phyloP scores from a whole-genome alignment of 768 basidiomycete species.

The Psilocybe cubensis region DNA sequence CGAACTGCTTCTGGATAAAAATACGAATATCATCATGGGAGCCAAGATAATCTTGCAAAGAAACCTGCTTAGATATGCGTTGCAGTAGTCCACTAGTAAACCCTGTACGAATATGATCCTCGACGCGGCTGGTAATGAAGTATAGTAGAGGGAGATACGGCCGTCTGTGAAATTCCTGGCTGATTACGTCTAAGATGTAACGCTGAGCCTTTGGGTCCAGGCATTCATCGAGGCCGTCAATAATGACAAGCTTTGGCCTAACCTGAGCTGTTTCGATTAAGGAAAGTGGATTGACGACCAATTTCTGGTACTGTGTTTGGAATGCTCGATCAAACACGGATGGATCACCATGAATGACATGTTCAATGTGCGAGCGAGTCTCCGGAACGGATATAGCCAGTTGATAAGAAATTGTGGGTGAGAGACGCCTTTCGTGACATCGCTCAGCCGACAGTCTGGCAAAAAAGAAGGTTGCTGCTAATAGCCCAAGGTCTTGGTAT shows the following conservation, averaged over 20 bases:
- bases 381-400: conserved; percentile 9
- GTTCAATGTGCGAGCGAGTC: conserved; percentile 1
- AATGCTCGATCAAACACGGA: conserved; percentile 13
- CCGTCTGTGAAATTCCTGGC: neutral
- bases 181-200: conserved; percentile 8
- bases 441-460: neutral
- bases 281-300: conserved; percentile 9
- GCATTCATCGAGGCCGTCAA: conserved; percentile 20
- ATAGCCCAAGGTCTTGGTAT: neutral
- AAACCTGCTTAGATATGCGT: neutral
- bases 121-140: conserved; percentile 17
- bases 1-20: conserved; percentile 5
- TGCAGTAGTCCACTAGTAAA: conserved; percentile 1
- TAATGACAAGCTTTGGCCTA: conserved; percentile 8
- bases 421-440: conserved; percentile 5
- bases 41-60: conserved; percentile 15
- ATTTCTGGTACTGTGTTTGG: conserved; percentile 11
- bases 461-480: conserved; percentile 19
- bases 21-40: conserved; percentile 12
- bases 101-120: conserved; percentile 8
- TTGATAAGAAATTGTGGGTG: conserved; percentile 17
- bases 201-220: conserved; percentile 8
- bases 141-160: conserved; percentile 1
- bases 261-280: neutral
- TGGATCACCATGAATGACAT: conserved; percentile 8